phyloP scores from a whole-genome alignment of 2,329 filamentous ascomycete species.

The Nigrospora sphaerica region DNA sequence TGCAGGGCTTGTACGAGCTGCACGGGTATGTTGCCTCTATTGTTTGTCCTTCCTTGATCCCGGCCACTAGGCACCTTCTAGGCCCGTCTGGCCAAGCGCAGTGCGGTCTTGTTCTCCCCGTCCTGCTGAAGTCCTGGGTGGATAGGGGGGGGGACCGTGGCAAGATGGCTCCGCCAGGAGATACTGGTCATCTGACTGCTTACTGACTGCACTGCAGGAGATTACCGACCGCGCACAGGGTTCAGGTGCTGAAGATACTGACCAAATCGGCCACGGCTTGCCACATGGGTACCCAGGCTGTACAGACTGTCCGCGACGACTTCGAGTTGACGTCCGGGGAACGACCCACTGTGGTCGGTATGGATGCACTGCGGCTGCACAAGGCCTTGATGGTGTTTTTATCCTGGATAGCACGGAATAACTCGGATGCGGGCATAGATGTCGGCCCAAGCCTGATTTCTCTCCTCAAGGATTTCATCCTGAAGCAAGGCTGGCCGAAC shows the following conservation, averaged over 20 bases:
- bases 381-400: slow-evolving; percentile 80
- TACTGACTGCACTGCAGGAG: slow-evolving; percentile 31
- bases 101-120: slow-evolving; percentile 54
- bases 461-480: slow-evolving; percentile 66
- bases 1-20: slow-evolving; percentile 29
- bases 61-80: too few species aligned
- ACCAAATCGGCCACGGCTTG: slow-evolving; percentile 72
- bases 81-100: too few species aligned
- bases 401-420: slow-evolving; percentile 77
- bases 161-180: too few species aligned
- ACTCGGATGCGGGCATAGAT: slow-evolving; percentile 40
- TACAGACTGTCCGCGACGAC: slow-evolving; percentile 62
- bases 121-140: slow-evolving; percentile 22
- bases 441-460: slow-evolving; percentile 64
- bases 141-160: too few species aligned
- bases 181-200: too few species aligned
- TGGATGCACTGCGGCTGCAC: slow-evolving; percentile 74
- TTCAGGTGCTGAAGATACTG: slow-evolving; percentile 68
- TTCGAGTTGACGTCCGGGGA: slow-evolving; percentile 35
- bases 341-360: slow-evolving; percentile 40
- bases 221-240: slow-evolving; percentile 66
- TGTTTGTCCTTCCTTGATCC: too few species aligned
- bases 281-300: slow-evolving; percentile 59
- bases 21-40: not conserved
- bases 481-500: slow-evolving; percentile 75